These are phyloP conservation scores for Biscutella laevigata DNA, from an alignment of 441 rosid genomes.

Conservation along the genomic window DNA sequence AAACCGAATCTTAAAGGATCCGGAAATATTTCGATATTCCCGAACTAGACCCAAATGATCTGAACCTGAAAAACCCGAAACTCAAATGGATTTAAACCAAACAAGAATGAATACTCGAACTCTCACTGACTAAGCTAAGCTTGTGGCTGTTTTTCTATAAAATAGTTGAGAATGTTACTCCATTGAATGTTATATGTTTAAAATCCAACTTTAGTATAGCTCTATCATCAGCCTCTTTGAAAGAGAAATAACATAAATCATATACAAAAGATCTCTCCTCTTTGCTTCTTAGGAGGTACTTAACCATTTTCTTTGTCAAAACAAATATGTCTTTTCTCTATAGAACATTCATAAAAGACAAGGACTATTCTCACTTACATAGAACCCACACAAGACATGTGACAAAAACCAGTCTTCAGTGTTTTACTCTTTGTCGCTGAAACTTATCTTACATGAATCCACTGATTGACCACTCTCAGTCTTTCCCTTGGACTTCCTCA, in stretches of 20 bases:
- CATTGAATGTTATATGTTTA: background rate
- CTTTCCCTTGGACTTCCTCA: constrained; percentile 32
- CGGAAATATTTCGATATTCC: too few relatives aligned
- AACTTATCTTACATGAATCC: constrained; percentile 3
- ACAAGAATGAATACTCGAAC: too few relatives aligned
- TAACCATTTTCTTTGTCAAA: constrained; percentile 8
- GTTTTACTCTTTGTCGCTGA: constrained; percentile 14
- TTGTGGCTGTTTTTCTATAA: too few relatives aligned
- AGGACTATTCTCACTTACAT: constrained; percentile 3
- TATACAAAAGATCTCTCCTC: background rate
- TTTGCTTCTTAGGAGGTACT: background rate
- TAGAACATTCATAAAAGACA: background rate
- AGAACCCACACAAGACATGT: background rate
- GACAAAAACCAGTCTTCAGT: constrained; percentile 4
- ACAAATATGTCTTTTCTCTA: background rate
- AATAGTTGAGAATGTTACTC: too few relatives aligned
- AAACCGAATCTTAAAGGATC: too few relatives aligned
- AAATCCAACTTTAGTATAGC: background rate
- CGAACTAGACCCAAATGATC: too few relatives aligned
- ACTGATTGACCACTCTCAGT: constrained; percentile 9
- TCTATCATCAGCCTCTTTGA: background rate
- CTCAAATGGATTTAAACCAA: too few relatives aligned
- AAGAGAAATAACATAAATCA: background rate
- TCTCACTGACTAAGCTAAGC: too few relatives aligned
- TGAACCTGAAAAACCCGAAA: too few relatives aligned